Evolutionary conservation across 805 yeast species (phyloP).

Genomic region (Novakomyces olei): DNA sequence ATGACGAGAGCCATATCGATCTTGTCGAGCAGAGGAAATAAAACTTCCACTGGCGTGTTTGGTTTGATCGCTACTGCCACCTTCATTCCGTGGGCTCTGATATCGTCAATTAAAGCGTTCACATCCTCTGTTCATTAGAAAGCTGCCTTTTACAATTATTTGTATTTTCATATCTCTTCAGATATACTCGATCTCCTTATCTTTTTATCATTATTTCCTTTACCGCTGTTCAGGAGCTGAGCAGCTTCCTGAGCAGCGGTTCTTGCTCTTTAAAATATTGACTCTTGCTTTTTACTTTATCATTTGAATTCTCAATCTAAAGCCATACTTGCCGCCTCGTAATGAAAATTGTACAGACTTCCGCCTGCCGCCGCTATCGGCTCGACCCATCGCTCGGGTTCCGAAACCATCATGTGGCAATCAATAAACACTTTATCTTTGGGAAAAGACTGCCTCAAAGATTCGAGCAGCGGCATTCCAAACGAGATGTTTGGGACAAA

Average conservation of each 20-base stretch:
- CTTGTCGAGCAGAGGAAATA: conserved; percentile 48
- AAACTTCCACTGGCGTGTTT: conserved; percentile 65
- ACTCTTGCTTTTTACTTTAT: not conserved
- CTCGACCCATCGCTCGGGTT: conserved; percentile 83
- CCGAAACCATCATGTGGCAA: conserved; percentile 94
- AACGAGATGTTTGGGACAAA: conserved; percentile 91
- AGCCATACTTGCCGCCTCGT: too few species aligned
- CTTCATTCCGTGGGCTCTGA: conserved; percentile 62
- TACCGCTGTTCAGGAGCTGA: not conserved
- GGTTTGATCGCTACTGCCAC: conserved; percentile 93
- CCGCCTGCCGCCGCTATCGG: conserved; percentile 88
- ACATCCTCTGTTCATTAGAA: conserved; percentile 52
- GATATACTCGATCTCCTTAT: too few species aligned
- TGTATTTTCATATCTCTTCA: too few species aligned
- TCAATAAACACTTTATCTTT: conserved; percentile 50
- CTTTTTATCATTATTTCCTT: too few species aligned
- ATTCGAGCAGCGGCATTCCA: conserved; percentile 74
- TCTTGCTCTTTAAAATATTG: not conserved
- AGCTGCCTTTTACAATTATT: too few species aligned
- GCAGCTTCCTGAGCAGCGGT: not conserved
- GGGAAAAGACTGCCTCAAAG: conserved; percentile 60
- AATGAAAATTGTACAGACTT: conserved; percentile 88
- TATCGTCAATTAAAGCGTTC: conserved; percentile 44
- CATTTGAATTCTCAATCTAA: conserved; percentile 22
- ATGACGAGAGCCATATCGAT: conserved; percentile 54